Evolutionary conservation across 2,329 filamentous ascomycete genomes (phyloP), one percentile per base, ranked within the genome.

Genomic region (Pseudogymnoascus sp.): DNA sequence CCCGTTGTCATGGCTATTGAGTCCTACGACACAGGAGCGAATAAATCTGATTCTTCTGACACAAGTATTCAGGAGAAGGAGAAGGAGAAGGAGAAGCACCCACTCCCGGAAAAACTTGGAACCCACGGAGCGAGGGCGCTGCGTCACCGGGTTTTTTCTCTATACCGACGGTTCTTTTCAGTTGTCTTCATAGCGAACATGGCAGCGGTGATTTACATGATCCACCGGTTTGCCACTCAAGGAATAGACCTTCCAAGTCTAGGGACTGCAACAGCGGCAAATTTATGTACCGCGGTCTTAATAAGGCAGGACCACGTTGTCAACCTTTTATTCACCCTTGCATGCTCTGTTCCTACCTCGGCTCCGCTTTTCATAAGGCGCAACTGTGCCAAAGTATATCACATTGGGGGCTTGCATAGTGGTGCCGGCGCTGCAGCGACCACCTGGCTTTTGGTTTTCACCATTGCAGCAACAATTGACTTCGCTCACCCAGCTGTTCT

Each of bases 151-250:
- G 71, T 83, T 63, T 76, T 84, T 68, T 81, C 81, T 61, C 75
- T 79, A 35, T 85, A 85, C 68, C 78, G 83, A 26, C 78, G 79
- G 4, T 77, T 85, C 11, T 84, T 85, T 71, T 80, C 79, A 53
- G 56, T 84, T 12, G 74, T 82, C 35, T 79, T 80, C 65, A 67
- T 83, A 40, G 70, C 74, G 64, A 85, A 85, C 67, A 66, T 80
- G 62, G 67, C 77, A 64, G 71, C 75, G 60, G 71, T 82, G 61
- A 67, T 80, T 35, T 67, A 75, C 61, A 68, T 75, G 50, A 69
- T 70, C 22, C 65, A 50, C 7, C 43, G 74, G 35, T 69, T 72
- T 56, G 46, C 33, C 26, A 35, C 46, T 3, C 37, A 60, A 53
- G 40, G 38, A 7, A 41, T 50, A 40, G 63, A 28, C 16, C 33